Conservation (phyloP, 495 filamentous ascomycete genomes). For the Talaromyces ruber region DNA sequence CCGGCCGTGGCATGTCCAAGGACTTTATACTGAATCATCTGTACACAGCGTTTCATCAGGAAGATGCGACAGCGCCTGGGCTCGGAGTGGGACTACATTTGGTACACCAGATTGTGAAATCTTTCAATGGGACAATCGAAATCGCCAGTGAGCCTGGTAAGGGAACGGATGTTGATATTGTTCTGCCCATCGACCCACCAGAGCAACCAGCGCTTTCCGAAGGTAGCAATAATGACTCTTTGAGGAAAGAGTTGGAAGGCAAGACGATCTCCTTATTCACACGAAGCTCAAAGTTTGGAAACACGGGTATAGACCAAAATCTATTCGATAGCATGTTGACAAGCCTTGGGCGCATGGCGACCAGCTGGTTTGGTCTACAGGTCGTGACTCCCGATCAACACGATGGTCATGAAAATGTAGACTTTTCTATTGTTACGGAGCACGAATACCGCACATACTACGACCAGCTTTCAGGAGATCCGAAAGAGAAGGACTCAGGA, state of each 20-base stretch:
- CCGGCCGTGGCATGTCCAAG: neutral
- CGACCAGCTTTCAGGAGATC: neutral
- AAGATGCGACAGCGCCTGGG: neutral
- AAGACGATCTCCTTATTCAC: neutral
- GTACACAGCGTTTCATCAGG: neutral
- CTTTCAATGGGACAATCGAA: neutral
- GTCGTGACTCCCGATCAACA: constrained; percentile 21
- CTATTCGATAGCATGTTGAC: constrained; percentile 11
- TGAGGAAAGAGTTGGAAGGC: neutral
- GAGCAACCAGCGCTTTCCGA: neutral
- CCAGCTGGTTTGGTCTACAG: constrained; percentile 24
- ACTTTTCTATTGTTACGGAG: neutral
- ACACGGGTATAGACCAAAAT: neutral
- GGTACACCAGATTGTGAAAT: neutral
- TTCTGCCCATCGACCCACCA: neutral
- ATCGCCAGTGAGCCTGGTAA: neutral
- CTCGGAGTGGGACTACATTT: neutral
- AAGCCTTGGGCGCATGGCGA: constrained; percentile 14
- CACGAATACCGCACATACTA: neutral
- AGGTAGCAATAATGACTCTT: neutral
- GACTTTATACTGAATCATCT: neutral
- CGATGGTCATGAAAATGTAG: neutral
- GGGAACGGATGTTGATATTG: neutral
- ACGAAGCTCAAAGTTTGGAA: neutral
- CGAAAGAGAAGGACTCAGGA: neutral